phyloP scores from a whole-genome alignment of 768 basidiomycete genomes.

The Stropharia rugosoannulata region DNA sequence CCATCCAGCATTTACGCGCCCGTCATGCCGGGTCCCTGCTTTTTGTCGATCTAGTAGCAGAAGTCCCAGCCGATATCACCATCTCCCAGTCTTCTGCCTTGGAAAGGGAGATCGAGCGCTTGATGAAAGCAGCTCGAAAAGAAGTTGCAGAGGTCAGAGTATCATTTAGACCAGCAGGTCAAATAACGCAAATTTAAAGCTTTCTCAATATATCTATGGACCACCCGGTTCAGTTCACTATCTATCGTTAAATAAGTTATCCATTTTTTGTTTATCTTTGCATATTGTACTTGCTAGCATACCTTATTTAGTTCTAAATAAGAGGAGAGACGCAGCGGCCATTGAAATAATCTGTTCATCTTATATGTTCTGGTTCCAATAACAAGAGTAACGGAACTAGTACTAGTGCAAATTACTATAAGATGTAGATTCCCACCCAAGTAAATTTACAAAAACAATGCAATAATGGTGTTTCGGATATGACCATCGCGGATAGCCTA shows the following conservation, averaged over 20 bases:
- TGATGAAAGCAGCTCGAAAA: slow-evolving; percentile 54
- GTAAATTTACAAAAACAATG: slow-evolving; percentile 39
- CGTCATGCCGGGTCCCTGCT: slow-evolving; percentile 79
- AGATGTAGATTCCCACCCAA: background rate
- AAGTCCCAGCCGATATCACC: slow-evolving; percentile 59
- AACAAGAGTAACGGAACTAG: too few species aligned
- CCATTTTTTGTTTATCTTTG: background rate
- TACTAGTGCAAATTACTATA: background rate
- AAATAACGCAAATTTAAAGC: background rate
- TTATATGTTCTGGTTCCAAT: background rate
- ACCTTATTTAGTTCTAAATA: background rate
- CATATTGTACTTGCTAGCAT: background rate
- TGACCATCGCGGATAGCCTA: slow-evolving; percentile 70
- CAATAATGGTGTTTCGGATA: slow-evolving; percentile 56
- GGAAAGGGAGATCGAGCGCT: slow-evolving; percentile 57
- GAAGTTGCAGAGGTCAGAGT: slow-evolving; percentile 76
- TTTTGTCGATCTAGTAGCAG: slow-evolving; percentile 78
- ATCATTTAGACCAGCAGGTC: slow-evolving; percentile 40
- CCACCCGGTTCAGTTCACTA: background rate
- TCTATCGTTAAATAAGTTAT: slow-evolving; percentile 14
- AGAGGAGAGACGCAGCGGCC: background rate
- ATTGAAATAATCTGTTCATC: background rate
- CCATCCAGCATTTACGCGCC: slow-evolving; percentile 53
- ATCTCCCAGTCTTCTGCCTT: slow-evolving; percentile 57
- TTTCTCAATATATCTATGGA: background rate